These are phyloP conservation scores for Boletus subcaerulescens DNA, from an alignment of 768 basidiomycete genomes.

Conservation along the genomic window DNA sequence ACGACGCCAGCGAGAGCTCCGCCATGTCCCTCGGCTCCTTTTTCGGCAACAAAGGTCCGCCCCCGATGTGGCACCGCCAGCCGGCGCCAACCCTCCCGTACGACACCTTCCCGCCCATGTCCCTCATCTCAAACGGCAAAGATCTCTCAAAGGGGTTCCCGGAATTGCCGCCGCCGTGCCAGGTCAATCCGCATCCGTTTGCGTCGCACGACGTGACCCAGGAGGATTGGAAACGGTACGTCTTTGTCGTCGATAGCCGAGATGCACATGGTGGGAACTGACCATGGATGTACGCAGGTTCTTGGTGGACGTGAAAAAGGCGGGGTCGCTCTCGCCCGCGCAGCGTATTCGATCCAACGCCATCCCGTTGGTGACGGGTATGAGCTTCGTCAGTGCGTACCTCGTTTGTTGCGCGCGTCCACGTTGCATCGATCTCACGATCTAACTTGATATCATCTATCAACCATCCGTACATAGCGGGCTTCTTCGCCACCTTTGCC, in stretches of 20 bases:
- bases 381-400: slow-evolving; percentile 25
- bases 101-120: slow-evolving; percentile 29
- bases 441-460: background rate
- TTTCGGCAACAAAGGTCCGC: slow-evolving; percentile 28
- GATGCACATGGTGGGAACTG: no score
- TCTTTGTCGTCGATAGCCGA: background rate
- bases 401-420: background rate
- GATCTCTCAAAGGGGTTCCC: slow-evolving; percentile 44
- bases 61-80: slow-evolving; percentile 26
- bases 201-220: slow-evolving; percentile 46
- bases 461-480: slow-evolving; percentile 8
- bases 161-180: slow-evolving; percentile 38
- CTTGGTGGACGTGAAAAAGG: slow-evolving; percentile 35
- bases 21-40: slow-evolving; percentile 22
- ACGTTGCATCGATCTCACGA: no score
- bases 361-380: slow-evolving; percentile 29
- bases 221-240: slow-evolving; percentile 48
- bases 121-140: slow-evolving; percentile 24
- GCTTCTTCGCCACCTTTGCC: slow-evolving; percentile 11
- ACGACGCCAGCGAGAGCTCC: background rate
- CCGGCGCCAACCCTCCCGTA: slow-evolving; percentile 13
- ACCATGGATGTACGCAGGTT: slow-evolving; percentile 21
- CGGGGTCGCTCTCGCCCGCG: slow-evolving; percentile 32
- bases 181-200: slow-evolving; percentile 46
- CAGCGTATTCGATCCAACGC: slow-evolving; percentile 35